Evolutionary conservation across 2,329 filamentous ascomycete species (phyloP), one percentile per base, ranked within the genome.

Genomic region (Clathrospora elynae): DNA sequence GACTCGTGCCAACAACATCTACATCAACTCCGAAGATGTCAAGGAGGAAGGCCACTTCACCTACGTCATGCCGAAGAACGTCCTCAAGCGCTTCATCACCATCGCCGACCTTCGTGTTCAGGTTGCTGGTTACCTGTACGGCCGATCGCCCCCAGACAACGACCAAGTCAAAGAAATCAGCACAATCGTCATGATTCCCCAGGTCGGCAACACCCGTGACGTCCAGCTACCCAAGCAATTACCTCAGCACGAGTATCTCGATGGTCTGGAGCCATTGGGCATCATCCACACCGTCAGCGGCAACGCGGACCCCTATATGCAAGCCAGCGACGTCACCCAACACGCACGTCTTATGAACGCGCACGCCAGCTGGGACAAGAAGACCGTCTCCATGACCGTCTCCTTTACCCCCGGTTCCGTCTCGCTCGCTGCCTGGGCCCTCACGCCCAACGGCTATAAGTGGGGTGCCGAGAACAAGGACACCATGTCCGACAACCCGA

Each of bases 1-100:
- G 31, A 96, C 91, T 33, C 81, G 93, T 55, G 84, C 93, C 35
- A 99, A 97, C 80, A 96, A 99, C 73, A 96, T 99, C 64, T 99
- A 97, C 71, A 95, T 99, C 59, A 96, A 93, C 6, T 93, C 91
- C 0, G 90, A 96, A 39, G 93, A 97, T 67, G 88, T 92, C 55
- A 88, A 90, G 39, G 83, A 93, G 53, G 90, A 96, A 47, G 89
- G 91, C 25, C 81, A 85, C 62, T 87, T 88, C 66, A 99, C 92
- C 1, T 99, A 97, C 64, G 88, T 99, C 62, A 96, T 99, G 89
- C 93, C 93, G 1, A 99, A 97, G 82, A 99, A 99, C 70, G 86
- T 99, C 34, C 81, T 99, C 62, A 96, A 96, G 80, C 88, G 90
- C 54, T 99, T 99, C 78, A 97, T 99, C 74, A 93, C 89, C 16